These are phyloP conservation scores for Dactylella cylindrospora DNA, from an alignment of 2,329 filamentous ascomycete species.

Conservation along the genomic window DNA sequence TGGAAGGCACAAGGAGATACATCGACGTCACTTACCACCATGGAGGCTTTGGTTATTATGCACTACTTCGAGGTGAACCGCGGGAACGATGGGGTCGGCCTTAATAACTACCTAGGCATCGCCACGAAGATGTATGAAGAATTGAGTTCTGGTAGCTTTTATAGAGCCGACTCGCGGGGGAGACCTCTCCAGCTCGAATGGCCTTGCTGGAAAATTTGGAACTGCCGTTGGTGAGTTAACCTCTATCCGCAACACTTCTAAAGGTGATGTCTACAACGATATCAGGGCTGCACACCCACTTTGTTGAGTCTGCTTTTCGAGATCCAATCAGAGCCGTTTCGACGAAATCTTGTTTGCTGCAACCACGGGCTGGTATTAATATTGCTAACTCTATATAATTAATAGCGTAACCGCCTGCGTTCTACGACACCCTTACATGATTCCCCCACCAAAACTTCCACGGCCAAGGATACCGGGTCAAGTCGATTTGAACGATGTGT, in stretches of 20 bases:
- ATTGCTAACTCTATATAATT: slow-evolving; percentile 6
- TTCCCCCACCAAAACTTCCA: slow-evolving; percentile 20
- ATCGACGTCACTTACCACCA: slow-evolving; percentile 15
- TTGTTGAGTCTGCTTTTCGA: not conserved
- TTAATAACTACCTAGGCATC: slow-evolving; percentile 8
- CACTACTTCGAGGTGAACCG: slow-evolving; percentile 24
- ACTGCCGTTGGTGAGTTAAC: slow-evolving; percentile 18
- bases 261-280: no score
- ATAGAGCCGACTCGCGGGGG: not conserved
- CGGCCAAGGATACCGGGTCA: slow-evolving; percentile 24
- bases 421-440: slow-evolving; percentile 15
- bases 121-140: slow-evolving; percentile 22
- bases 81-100: slow-evolving; percentile 23
- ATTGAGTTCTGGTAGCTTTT: not conserved
- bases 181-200: slow-evolving; percentile 7
- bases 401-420: slow-evolving; percentile 27
- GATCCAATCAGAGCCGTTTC: no score
- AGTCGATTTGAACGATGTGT: slow-evolving; percentile 20
- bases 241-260: no score
- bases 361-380: slow-evolving; percentile 5
- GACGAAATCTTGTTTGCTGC: not conserved
- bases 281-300: no score
- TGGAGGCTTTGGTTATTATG: slow-evolving; percentile 31
- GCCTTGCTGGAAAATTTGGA: slow-evolving; percentile 39
- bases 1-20: slow-evolving; percentile 2